Evolutionary conservation across 148 eudicot species (phyloP).

Genomic region (Nyssa sinensis): DNA sequence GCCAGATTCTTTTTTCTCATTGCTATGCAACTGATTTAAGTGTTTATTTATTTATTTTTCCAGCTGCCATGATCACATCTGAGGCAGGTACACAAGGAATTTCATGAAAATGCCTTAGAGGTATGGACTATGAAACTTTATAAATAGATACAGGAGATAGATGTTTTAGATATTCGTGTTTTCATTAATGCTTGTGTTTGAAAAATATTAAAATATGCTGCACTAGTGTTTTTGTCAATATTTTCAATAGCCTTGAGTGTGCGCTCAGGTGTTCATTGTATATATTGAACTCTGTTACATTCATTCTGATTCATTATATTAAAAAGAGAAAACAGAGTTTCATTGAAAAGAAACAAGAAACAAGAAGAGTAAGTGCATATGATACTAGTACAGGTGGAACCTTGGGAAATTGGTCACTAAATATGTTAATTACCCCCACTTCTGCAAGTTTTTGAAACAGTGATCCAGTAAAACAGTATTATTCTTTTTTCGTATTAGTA

Average conservation of each 20-base stretch:
- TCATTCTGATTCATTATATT: not conserved
- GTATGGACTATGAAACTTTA: constrained; percentile 24
- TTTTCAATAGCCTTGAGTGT: not conserved
- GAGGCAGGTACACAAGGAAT: constrained; percentile 79
- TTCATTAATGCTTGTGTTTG: not conserved
- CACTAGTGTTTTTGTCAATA: not conserved
- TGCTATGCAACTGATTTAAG: constrained; percentile 3
- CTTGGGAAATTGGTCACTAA: not conserved
- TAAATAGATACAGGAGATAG: not conserved
- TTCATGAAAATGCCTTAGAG: constrained; percentile 68
- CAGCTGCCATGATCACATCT: constrained; percentile 84
- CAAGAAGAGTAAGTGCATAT: not conserved
- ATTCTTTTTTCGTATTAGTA: not conserved
- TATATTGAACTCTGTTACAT: not conserved
- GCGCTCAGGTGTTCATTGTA: not conserved
- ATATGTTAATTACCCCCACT: too few species aligned
- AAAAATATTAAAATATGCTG: not conserved
- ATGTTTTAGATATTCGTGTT: not conserved
- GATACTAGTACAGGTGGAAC: not conserved
- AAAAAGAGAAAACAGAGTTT: not conserved
- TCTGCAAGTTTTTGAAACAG: not conserved
- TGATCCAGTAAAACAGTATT: not conserved
- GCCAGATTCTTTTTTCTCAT: not conserved
- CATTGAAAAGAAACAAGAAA: not conserved
- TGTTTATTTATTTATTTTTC: not conserved